Evolutionary conservation across 805 yeast genomes (phyloP).

Genomic region (Lipomyces kockii): DNA sequence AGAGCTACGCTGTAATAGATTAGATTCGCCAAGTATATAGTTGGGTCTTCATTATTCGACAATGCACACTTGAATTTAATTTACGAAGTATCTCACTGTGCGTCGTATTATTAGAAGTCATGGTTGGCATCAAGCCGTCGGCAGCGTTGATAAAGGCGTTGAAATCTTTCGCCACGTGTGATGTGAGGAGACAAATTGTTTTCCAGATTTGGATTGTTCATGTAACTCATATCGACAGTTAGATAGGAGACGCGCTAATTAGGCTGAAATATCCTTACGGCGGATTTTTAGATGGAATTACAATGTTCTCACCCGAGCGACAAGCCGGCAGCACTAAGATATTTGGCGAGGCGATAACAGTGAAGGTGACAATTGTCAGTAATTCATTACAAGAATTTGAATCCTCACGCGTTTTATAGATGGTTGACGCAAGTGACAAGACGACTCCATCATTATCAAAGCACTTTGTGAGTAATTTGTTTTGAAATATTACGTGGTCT

Average conservation of each 20-base stretch:
- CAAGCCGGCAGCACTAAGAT: constrained; percentile 30
- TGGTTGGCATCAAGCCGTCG: constrained; percentile 9
- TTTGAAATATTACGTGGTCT: neutral
- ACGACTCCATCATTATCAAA: constrained; percentile 26
- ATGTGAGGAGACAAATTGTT: constrained; percentile 7
- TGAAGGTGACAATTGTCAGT: constrained; percentile 21
- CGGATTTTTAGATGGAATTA: constrained; percentile 29
- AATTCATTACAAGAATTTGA: neutral
- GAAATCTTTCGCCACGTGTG: constrained; percentile 29
- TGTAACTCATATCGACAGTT: neutral
- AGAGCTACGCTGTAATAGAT: no score
- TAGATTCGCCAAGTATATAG: no score
- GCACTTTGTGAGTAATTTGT: constrained; percentile 24
- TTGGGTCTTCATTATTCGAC: no score
- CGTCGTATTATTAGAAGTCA: neutral
- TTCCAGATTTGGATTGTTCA: neutral
- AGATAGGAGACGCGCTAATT: constrained; percentile 34
- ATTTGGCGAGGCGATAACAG: constrained; percentile 34
- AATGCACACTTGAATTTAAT: no score
- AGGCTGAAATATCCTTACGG: constrained; percentile 32
- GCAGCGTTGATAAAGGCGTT: constrained; percentile 19
- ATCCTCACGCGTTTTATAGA: constrained; percentile 7
- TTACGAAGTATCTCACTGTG: no score
- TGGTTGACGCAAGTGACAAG: constrained; percentile 30
- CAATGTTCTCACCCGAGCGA: constrained; percentile 33